Evolutionary conservation across 2,329 filamentous ascomycete species (phyloP), one percentile per base, ranked within the genome.

Genomic region (Penicillium paneum): DNA sequence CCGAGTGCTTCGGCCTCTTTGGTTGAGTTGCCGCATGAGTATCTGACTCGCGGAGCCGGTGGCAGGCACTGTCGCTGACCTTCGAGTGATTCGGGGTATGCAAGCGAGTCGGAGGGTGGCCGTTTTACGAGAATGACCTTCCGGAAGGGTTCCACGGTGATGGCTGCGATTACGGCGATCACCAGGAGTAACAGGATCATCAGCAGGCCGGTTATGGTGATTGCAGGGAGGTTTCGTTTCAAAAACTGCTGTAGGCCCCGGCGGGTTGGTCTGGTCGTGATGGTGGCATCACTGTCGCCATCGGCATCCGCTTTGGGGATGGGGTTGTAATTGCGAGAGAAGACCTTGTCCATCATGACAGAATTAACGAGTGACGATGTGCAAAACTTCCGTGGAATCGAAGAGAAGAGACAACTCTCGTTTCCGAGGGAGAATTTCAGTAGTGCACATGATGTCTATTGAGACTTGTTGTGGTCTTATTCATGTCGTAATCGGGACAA

Each of bases 1-100:
- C 58, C 58, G 12, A 44, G 49, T 2, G 31, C 36, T 47, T 55
- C 41, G 7, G 58, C 58, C 8, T 60, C 58, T 3, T 44, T 28
- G 6, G 55, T 58, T 8, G 58, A 58, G 28, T 60, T 58, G 3
- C 58, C 58, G 39, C 58, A 60, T 3, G 50, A 40, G 10, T 58
- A 55, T 5, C 41, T 49, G 12, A 48, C 52, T 5, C 54, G 54
- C n/a, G 57, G 47, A 11, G 47, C 34, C 19, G 57, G 43, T 12
- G 42, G 47, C 0, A 59, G 44, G 17, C 57, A 59, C 19, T 59
- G 54, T 21, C 57, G 34, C 19, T 57, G 44, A n/a, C 57, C 54
- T 24, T 38, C 29, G 1, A 48, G 19, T 8, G 47, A n/a, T 1
- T 28, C 36, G 1, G 57, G 38, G 8, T 47, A 41, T 21, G 43